Base-by-base conservation (phyloP, 2,329 filamentous ascomycete genomes). In the Rutstroemia sp. region DNA sequence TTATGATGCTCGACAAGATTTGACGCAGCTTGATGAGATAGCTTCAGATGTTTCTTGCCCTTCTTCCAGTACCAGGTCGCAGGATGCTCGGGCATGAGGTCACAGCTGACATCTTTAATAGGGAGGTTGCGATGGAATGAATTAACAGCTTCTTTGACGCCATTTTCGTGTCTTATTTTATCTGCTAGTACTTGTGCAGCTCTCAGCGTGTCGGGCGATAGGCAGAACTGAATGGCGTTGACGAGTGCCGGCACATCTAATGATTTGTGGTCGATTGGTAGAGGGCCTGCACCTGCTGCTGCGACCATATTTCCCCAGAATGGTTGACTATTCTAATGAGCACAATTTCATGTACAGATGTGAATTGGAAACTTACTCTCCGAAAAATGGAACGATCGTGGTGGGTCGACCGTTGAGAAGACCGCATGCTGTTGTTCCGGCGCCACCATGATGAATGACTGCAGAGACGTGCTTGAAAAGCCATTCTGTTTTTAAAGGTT, bases 251-350 rank as follows among this genome's bases (percentile, higher is more conserved):
- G 82, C 0, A 76, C 77, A 0, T 75, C 82, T 4, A 91, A 71
- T 9, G 78, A 73, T 70, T 88, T 89, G 71, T 88, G 88, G 0
- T 86, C 85, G 3, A 89, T 77, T 0, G 85, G 80, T 51, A 78
- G 73, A 0, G 86, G 85, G 0, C 87, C 87, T 0, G 85, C 86
- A 19, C 79, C 78, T 1, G 82, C 78, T 45, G 76, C 79, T 5
- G 76, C 76, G 0, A 90, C 76, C 81, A 88, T 88, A 16, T 76
- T 76, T 4, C 87, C 87, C 87, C 87, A 90, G 66, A 90, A 90
- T 45, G 85, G 79, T 34, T 91, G 87, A 65, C 48, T 51, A 17
- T 16, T 5, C 16, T 19, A 5, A 19, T 40, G 14, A 12, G 10
- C 10, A 9, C 8, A 9, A 16, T 48, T 2, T 42, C n/a, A 14